Conservation (phyloP, 768 basidiomycete species). For the Trametopsis cervina region DNA sequence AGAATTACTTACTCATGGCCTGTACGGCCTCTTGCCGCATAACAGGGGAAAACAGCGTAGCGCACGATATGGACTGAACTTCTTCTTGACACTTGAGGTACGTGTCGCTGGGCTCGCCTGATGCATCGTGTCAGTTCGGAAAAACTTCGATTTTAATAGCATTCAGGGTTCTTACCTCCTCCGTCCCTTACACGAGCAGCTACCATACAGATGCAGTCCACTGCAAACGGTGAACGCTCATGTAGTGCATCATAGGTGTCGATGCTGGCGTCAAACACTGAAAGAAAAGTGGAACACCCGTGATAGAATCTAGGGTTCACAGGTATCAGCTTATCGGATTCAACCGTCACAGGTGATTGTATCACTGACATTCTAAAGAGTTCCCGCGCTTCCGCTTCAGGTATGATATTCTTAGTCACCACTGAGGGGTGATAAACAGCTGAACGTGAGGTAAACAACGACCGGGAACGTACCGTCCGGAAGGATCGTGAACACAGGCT, state of each 20-base stretch:
- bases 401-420: conserved; percentile 76
- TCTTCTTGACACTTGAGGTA: conserved; percentile 73
- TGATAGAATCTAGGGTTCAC: conserved; percentile 64
- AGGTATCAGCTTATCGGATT: conserved; percentile 10
- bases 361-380: conserved; percentile 72
- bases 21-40: conserved; percentile 83
- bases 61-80: conserved; percentile 78
- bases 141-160: background rate
- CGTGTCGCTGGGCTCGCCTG: conserved; percentile 69
- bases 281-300: conserved; percentile 88
- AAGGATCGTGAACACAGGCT: conserved; percentile 52
- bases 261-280: conserved; percentile 75
- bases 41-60: conserved; percentile 84
- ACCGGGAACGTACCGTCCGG: conserved; percentile 56
- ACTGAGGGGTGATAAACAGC: conserved; percentile 35
- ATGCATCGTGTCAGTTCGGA: background rate
- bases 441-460: conserved; percentile 1
- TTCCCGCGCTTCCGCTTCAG: conserved; percentile 79
- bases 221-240: conserved; percentile 87
- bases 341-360: conserved; percentile 8
- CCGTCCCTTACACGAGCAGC: conserved; percentile 88
- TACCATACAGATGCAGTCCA: conserved; percentile 91
- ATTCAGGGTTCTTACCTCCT: conserved; percentile 50
- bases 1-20: conserved; percentile 68
- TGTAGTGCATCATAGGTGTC: conserved; percentile 87